Base-by-base conservation (phyloP, 345 rosid species). In the Ailanthus altissimus region DNA sequence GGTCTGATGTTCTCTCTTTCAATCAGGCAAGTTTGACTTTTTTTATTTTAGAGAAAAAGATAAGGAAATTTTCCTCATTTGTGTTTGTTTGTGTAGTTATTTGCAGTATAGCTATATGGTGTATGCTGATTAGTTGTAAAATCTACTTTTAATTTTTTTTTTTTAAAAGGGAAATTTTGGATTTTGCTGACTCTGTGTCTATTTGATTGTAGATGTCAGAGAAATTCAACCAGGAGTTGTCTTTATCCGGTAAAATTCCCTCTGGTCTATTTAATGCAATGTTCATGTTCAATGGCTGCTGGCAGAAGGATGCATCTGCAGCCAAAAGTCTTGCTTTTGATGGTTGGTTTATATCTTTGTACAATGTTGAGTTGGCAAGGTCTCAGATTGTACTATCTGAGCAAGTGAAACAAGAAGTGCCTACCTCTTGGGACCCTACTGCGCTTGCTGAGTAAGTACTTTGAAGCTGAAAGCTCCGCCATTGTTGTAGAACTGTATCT, bases 311-410 rank as follows among this genome's bases (percentile, higher is more conserved):
- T 70, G 97, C 98, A 57, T 76, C 86, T 45, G 56, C 87, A 8
- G 79, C 77, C 5, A 93, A 92, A 83, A 82, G 75, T 72, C 84
- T 96, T 14, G 94, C 98, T 79, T 90, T 86, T 60, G 99, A 96
- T 84, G 99, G 99, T 58, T 96, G 97, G 95, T 91, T 90, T 76
- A 91, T 93, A 69, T 86, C 92, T n/a, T 84, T 96, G 77, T 96
- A 93, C 72, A 90, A 88, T 81, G 88, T 92, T 20, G 99, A 90
- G 85, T 81, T 96, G 73, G 91, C 82, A 61, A 87, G 98, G 81
- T 81, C 94, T 28, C 90, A 88, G 20, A 2, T 96, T 15, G 77
- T 84, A 1, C 79, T 96, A 78, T 88, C 93, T 11, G 91, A 93
- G 77, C 85, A 85, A 64, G 85, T 96, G 69, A 92, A 85, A 81